Conservation (phyloP, 2,329 filamentous ascomycete species). For the Plenodomus biglobosus region DNA sequence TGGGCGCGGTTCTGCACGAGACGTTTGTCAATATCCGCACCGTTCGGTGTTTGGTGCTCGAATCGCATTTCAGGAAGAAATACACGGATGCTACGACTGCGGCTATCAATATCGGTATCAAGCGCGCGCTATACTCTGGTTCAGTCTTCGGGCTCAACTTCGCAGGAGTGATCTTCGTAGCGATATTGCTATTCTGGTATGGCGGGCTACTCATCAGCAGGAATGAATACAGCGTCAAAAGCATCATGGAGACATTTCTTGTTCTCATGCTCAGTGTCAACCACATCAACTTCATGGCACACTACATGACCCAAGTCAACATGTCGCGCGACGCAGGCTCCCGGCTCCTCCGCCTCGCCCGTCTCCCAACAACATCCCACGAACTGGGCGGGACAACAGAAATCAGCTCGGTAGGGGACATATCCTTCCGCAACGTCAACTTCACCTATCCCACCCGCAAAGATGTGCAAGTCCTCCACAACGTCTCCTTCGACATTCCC, state of each 20-base stretch:
- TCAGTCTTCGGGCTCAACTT: constrained; percentile 78
- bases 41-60: constrained; percentile 73
- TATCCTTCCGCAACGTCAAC: constrained; percentile 62
- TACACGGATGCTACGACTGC: constrained; percentile 56
- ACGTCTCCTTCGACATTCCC: constrained; percentile 66
- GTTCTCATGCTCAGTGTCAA: constrained; percentile 82
- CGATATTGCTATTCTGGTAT: constrained; percentile 82
- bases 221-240: constrained; percentile 54
- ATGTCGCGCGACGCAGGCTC: constrained; percentile 71
- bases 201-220: constrained; percentile 65
- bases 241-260: constrained; percentile 74
- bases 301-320: constrained; percentile 78
- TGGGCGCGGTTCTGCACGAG: constrained; percentile 69
- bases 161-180: constrained; percentile 68
- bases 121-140: constrained; percentile 67
- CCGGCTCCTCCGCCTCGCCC: constrained; percentile 69
- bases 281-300: constrained; percentile 68
- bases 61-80: constrained; percentile 68
- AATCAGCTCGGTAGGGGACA: constrained; percentile 51
- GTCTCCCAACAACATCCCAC: constrained; percentile 60
- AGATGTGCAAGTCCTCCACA: constrained; percentile 58
- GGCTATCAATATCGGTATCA: constrained; percentile 63
- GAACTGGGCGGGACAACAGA: constrained; percentile 57
- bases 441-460: constrained; percentile 72
- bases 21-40: constrained; percentile 78